A percentile compares a stretch with the other conserved stretches of the same genome.
phyloP scores from a whole-genome alignment of 2,329 filamentous ascomycete genomes.

The Tolypocladium pustulatum region DNA sequence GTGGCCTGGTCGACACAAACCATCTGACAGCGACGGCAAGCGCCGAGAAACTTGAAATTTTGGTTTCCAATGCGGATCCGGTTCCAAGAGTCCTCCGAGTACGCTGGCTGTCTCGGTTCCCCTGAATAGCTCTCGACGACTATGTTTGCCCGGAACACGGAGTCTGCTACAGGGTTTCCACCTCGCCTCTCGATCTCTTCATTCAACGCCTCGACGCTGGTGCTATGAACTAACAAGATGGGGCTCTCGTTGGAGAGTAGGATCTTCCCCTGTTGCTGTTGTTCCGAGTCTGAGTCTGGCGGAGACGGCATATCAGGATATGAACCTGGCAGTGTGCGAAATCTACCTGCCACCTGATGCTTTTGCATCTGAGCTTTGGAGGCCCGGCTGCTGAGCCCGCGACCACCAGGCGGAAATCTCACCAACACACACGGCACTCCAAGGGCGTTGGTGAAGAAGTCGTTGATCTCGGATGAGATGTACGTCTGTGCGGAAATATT shows the following conservation, averaged over 20 bases:
- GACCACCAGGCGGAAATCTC: slow-evolving; percentile 63
- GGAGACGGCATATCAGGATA: slow-evolving; percentile 45
- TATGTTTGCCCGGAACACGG: slow-evolving; percentile 84
- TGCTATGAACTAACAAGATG: slow-evolving; percentile 71
- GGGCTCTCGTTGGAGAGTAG: slow-evolving; percentile 88
- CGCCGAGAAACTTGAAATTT: slow-evolving; percentile 62
- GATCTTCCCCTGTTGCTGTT: slow-evolving; percentile 40
- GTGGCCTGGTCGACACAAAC: slow-evolving; percentile 85
- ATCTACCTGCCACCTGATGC: slow-evolving; percentile 29
- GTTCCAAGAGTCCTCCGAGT: slow-evolving; percentile 73
- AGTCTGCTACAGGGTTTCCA: slow-evolving; percentile 54
- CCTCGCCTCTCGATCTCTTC: slow-evolving; percentile 52
- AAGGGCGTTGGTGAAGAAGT: slow-evolving; percentile 68
- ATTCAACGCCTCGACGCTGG: slow-evolving; percentile 73
- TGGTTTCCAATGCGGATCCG: slow-evolving; percentile 54
- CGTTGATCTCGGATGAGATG: slow-evolving; percentile 49
- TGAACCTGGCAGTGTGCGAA: slow-evolving; percentile 35
- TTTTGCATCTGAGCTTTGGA: slow-evolving; percentile 61
- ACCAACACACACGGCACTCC: slow-evolving; percentile 75
- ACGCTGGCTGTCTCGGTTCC: slow-evolving; percentile 41
- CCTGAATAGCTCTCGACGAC: slow-evolving; percentile 44
- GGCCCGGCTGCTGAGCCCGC: slow-evolving; percentile 50
- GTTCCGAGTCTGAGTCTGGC: slow-evolving; percentile 46
- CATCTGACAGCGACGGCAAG: slow-evolving; percentile 90
- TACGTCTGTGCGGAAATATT: slow-evolving; percentile 63